Conservation (phyloP, 2,329 filamentous ascomycete genomes). For the Chaetomium olivaceum region DNA sequence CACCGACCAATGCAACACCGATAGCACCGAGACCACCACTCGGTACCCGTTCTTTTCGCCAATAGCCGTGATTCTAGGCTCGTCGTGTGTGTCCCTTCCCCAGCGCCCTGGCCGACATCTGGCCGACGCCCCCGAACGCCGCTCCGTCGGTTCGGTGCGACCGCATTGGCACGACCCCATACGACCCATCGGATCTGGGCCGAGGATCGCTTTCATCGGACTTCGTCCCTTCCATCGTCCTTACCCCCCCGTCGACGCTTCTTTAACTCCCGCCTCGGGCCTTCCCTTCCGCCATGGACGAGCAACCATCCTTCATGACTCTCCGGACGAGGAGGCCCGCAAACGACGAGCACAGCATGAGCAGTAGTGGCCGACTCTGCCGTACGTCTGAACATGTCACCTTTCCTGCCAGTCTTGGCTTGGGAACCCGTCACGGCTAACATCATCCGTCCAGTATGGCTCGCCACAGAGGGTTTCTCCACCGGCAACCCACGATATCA, state of each 20-base stretch:
- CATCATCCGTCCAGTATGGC: slow-evolving; percentile 41
- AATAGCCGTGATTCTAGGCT: slow-evolving; percentile 4
- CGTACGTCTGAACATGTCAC: slow-evolving; percentile 47
- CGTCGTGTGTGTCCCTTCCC: background rate
- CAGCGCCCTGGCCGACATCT: background rate
- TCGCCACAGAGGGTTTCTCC: slow-evolving; percentile 44
- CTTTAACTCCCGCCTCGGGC: slow-evolving; percentile 8
- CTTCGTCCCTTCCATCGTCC: background rate
- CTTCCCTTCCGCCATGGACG: slow-evolving; percentile 42
- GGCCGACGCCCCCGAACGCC: background rate
- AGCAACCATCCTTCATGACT: slow-evolving; percentile 52
- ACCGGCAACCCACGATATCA: slow-evolving; percentile 57
- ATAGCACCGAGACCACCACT: background rate
- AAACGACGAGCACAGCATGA: slow-evolving; percentile 48
- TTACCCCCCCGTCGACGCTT: background rate
- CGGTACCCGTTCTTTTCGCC: slow-evolving; percentile 2
- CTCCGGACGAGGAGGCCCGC: slow-evolving; percentile 51
- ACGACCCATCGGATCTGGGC: background rate
- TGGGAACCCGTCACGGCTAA: background rate
- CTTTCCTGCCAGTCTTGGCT: background rate
- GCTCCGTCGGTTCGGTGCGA: slow-evolving; percentile 7
- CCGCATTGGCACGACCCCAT: background rate
- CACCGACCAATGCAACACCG: slow-evolving; percentile 15
- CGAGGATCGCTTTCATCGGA: background rate
- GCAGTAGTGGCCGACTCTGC: slow-evolving; percentile 51